Conservation (phyloP, 352 stramenopile species). For the Globisporangium sylvaticum region DNA sequence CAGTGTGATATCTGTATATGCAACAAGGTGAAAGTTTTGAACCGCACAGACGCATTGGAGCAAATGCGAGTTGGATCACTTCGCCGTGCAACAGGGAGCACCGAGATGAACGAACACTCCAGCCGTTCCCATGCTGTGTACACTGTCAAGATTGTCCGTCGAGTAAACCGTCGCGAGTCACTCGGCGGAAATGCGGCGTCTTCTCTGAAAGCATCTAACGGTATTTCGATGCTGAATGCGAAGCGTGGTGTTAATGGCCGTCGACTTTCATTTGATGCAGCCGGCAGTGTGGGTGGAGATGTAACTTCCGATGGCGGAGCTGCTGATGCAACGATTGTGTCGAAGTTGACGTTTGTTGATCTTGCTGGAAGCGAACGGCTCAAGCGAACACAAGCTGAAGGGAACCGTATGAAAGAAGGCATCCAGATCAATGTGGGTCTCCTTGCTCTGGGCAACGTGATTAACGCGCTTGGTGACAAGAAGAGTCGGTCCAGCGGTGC, state of each 20-base stretch:
- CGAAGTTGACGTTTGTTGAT: conserved; percentile 87
- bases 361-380: conserved; percentile 82
- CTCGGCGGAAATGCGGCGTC: conserved; percentile 7
- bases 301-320: conserved; percentile 15
- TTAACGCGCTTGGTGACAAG: conserved; percentile 83
- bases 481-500: conserved; percentile 30
- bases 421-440: conserved; percentile 88
- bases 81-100: conserved; percentile 77
- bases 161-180: conserved; percentile 28
- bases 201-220: conserved; percentile 9
- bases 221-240: background rate
- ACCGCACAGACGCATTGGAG: conserved; percentile 58
- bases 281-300: conserved; percentile 8
- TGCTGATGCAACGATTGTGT: conserved; percentile 46
- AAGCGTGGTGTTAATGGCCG: conserved; percentile 20
- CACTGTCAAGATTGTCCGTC: conserved; percentile 79
- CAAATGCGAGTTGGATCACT: conserved; percentile 74
- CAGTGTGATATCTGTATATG: background rate
- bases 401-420: conserved; percentile 84
- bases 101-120: conserved; percentile 86
- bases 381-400: conserved; percentile 82
- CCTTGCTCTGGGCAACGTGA: conserved; percentile 83
- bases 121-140: conserved; percentile 87
- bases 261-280: conserved; percentile 14
- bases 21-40: conserved; percentile 51